These are phyloP conservation scores for Globisporangium paroecandrum DNA, from an alignment of 352 stramenopile species.

Conservation along the genomic window DNA sequence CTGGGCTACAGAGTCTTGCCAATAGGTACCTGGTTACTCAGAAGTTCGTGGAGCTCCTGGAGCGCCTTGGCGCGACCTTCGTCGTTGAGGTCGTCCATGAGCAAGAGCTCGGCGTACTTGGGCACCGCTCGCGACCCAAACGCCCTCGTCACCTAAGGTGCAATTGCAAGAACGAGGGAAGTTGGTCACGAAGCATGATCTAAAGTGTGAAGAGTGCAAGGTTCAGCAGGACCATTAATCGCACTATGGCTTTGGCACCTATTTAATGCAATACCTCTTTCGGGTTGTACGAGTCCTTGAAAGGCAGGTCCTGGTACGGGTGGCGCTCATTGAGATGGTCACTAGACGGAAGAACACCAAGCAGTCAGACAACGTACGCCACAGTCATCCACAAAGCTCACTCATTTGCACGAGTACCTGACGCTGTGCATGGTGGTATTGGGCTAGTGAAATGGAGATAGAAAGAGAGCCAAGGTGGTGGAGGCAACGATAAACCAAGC, in stretches of 20 bases:
- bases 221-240: not conserved
- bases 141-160: conserved; percentile 46
- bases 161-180: not conserved
- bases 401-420: conserved; percentile 22
- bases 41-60: conserved; percentile 40
- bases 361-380: not conserved
- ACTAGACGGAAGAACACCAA: conserved; percentile 18
- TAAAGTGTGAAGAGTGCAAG: not conserved
- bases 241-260: not conserved
- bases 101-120: conserved; percentile 61
- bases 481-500: not conserved
- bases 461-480: not conserved
- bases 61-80: conserved; percentile 51
- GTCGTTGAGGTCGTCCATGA: conserved; percentile 50
- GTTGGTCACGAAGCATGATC: not conserved
- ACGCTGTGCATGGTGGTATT: conserved; percentile 48
- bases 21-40: conserved; percentile 41
- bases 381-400: not conserved
- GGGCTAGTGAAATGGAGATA: not conserved
- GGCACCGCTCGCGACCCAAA: conserved; percentile 45
- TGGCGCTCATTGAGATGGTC: conserved; percentile 62
- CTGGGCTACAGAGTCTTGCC: no score
- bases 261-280: conserved; percentile 29
- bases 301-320: conserved; percentile 50
- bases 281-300: conserved; percentile 54